Conservation (phyloP, 176 grass and related monocot genomes). For the Panicum miliaceum region DNA sequence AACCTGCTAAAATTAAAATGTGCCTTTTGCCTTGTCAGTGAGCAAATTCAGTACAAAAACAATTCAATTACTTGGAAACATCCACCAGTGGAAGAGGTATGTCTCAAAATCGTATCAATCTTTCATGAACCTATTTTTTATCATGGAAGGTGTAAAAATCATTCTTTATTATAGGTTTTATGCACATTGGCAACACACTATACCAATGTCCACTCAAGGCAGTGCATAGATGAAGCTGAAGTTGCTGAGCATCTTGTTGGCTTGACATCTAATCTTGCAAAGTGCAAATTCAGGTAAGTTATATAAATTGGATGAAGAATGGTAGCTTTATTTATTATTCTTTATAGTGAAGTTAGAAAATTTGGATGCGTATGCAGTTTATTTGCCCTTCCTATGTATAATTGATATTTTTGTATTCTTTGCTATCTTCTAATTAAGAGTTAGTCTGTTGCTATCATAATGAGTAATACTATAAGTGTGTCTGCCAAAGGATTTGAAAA, state of each 20-base stretch:
- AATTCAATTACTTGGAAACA: constrained; percentile 63
- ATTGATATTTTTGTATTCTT: neutral
- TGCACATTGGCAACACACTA: constrained; percentile 81
- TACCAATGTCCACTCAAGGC: constrained; percentile 75
- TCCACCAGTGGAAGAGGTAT: constrained; percentile 81
- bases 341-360: neutral
- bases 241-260: constrained; percentile 88
- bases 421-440: neutral
- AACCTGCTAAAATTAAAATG: constrained; percentile 12
- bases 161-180: constrained; percentile 52
- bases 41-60: constrained; percentile 79
- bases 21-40: constrained; percentile 52
- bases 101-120: constrained; percentile 19
- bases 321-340: neutral
- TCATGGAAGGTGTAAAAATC: constrained; percentile 21
- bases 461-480: neutral
- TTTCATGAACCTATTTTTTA: neutral
- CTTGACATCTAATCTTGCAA: constrained; percentile 82
- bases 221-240: constrained; percentile 92
- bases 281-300: constrained; percentile 74
- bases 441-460: neutral
- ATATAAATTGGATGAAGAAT: neutral
- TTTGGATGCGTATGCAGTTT: neutral
- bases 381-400: neutral
- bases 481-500: neutral